Evolutionary conservation across 2,329 filamentous ascomycete genomes (phyloP).

Genomic region (Amylocarpus encephaloides): DNA sequence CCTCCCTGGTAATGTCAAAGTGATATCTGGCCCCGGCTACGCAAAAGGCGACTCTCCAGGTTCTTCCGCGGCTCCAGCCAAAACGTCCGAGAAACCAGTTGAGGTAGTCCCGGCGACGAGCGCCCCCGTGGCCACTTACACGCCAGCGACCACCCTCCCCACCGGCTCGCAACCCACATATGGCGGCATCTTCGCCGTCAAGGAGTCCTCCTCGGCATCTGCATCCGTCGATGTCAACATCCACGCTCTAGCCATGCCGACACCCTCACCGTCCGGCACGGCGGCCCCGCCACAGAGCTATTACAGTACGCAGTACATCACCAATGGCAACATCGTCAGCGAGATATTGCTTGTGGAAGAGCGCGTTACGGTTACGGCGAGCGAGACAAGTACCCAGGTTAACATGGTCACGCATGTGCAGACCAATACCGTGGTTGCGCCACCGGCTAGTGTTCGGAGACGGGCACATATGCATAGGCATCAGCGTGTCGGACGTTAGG

Average conservation of each 20-base stretch:
- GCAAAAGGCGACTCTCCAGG: slow-evolving; percentile 25
- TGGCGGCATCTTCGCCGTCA: slow-evolving; percentile 31
- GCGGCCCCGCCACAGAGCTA: slow-evolving; percentile 23
- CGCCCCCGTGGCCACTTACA: slow-evolving; percentile 12
- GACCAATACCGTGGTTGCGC: not conserved
- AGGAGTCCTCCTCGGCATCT: not conserved
- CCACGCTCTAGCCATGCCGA: slow-evolving; percentile 11
- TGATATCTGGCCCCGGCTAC: slow-evolving; percentile 40
- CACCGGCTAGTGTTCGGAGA: not conserved
- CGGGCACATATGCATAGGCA: slow-evolving; percentile 8
- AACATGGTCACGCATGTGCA: too few relatives aligned
- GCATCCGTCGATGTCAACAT: not conserved
- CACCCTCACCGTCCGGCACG: slow-evolving; percentile 17
- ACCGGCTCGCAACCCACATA: slow-evolving; percentile 17
- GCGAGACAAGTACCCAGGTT: not conserved
- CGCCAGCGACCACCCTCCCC: slow-evolving; percentile 19
- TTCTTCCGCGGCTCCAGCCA: not conserved
- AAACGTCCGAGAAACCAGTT: not conserved
- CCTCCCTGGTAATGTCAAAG: slow-evolving; percentile 59
- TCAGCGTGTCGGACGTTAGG: not conserved
- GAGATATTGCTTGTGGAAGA: slow-evolving; percentile 54
- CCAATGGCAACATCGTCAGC: slow-evolving; percentile 43
- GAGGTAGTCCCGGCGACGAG: too few relatives aligned
- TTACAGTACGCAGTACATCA: slow-evolving; percentile 48
- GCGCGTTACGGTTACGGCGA: slow-evolving; percentile 43